phyloP scores from a whole-genome alignment of 768 basidiomycete genomes.

The Cystobasidium onofrii region DNA sequence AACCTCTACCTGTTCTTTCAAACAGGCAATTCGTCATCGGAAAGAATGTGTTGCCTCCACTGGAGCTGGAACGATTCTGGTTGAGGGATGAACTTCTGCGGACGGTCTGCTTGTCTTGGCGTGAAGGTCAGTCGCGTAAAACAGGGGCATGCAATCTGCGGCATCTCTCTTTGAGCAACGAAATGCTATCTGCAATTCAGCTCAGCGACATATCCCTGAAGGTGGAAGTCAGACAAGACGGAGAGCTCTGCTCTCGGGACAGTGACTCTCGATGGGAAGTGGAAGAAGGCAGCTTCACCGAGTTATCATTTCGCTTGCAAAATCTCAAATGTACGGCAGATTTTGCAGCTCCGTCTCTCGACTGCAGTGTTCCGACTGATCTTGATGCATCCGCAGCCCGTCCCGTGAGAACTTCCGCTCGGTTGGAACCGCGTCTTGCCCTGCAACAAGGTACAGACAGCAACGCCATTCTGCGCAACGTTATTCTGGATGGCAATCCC shows the following conservation, averaged over 20 bases:
- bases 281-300: background rate
- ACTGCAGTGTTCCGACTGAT: background rate
- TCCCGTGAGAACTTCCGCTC: background rate
- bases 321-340: background rate
- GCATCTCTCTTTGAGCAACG: conserved; percentile 63
- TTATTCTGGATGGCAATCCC: background rate
- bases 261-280: background rate
- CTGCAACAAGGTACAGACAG: background rate
- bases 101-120: conserved; percentile 64
- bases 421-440: background rate
- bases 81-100: conserved; percentile 81
- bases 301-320: background rate
- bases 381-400: background rate
- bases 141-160: conserved; percentile 69
- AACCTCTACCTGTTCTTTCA: conserved; percentile 72
- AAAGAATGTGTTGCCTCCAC: conserved; percentile 52
- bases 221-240: background rate
- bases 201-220: background rate
- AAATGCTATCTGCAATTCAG: conserved; percentile 65
- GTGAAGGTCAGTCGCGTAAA: conserved; percentile 77
- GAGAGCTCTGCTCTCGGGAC: background rate
- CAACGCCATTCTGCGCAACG: background rate
- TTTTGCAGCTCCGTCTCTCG: too few species aligned
- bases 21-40: conserved; percentile 85
- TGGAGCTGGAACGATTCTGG: conserved; percentile 84